Evolutionary conservation across 108 stramenopile species (phyloP).

Genomic region (Nitzschia putrida): DNA sequence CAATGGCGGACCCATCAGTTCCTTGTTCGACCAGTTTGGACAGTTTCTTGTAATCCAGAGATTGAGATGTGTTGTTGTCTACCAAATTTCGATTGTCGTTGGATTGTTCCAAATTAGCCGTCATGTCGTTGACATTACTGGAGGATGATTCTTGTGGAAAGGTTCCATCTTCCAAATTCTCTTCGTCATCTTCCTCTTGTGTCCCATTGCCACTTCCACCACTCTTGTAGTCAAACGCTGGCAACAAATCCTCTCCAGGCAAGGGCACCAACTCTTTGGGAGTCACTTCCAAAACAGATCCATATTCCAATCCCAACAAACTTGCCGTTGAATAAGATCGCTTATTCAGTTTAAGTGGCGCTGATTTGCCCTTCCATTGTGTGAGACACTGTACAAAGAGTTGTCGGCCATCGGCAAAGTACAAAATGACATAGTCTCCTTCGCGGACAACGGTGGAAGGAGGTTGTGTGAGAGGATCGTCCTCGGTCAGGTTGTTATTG

Average conservation of each 20-base stretch:
- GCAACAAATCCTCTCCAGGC: slow-evolving; percentile 64
- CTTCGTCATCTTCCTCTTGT: slow-evolving; percentile 31
- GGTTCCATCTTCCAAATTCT: slow-evolving; percentile 30
- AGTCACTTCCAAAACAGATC: slow-evolving; percentile 75
- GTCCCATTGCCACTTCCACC: not conserved
- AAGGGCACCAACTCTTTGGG: slow-evolving; percentile 49
- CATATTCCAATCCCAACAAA: slow-evolving; percentile 77
- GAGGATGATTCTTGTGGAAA: slow-evolving; percentile 15
- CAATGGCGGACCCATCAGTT: slow-evolving; percentile 62
- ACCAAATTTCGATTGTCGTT: slow-evolving; percentile 84
- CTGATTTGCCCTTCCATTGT: slow-evolving; percentile 43
- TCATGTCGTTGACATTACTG: slow-evolving; percentile 3
- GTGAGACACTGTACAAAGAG: slow-evolving; percentile 68
- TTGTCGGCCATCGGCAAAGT: slow-evolving; percentile 73
- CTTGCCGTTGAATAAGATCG: slow-evolving; percentile 63
- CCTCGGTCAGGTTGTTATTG: not conserved
- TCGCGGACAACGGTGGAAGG: slow-evolving; percentile 45
- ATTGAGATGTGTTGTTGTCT: slow-evolving; percentile 76
- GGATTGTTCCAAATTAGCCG: slow-evolving; percentile 20
- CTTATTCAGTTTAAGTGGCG: slow-evolving; percentile 78
- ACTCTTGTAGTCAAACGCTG: slow-evolving; percentile 27
- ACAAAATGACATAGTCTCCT: slow-evolving; percentile 67
- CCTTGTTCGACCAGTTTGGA: slow-evolving; percentile 41
- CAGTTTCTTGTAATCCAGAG: slow-evolving; percentile 45
- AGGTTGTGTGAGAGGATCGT: slow-evolving; percentile 26